Base-by-base conservation (phyloP, 1,139 yeast species). In the Scheffersomyces stambukii region DNA sequence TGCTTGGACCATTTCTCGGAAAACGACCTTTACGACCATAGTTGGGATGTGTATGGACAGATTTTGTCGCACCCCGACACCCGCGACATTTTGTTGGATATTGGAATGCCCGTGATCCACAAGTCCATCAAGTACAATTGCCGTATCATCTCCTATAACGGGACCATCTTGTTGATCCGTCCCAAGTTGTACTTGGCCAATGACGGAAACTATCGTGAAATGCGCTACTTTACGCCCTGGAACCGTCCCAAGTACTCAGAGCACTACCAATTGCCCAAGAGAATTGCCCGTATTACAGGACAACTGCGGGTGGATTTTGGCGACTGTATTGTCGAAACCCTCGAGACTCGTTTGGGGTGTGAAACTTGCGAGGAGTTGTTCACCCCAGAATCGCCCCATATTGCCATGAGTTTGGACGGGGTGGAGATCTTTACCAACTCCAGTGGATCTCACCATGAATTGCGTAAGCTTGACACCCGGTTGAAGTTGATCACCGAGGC, bases 191-290 rank as follows among this genome's bases (percentile, higher is more conserved):
- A 85, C 72, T 69, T 93, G 31, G 97, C 97, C 13, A 93, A 91
- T 52, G 98, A 91, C 60, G 99, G 99, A 1, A 91, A 91, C 52
- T 91, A 93, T 60, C 73, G 98, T 30, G 99, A 91, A 56, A 89
- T 91, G 97, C 72, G 99, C 43, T 88, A 80, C 54, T 91, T 91
- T 54, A 85, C 95, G 1, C 95, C 97, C 9, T 91, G 98, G 98
- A 69, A 76, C 46, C 72, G 83, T 32, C 77, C 89, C 7, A 77
- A 80, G 44, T 71, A 77, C 42, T 80, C 77, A 28, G 97, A 91
- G 54, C 68, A 70, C 23, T 81, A 70, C 46, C 64, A 71, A 21
- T 66, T 93, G 38, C 98, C 98, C 3, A 68, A 78, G 31, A 50
- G 60, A 41, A 76, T 89, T 33, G 75, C 74, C 37, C 63, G 62